Evolutionary conservation across 768 basidiomycete species (phyloP), one percentile per base, ranked within the genome.

Genomic region (Xerocomellus chrysenteron): DNA sequence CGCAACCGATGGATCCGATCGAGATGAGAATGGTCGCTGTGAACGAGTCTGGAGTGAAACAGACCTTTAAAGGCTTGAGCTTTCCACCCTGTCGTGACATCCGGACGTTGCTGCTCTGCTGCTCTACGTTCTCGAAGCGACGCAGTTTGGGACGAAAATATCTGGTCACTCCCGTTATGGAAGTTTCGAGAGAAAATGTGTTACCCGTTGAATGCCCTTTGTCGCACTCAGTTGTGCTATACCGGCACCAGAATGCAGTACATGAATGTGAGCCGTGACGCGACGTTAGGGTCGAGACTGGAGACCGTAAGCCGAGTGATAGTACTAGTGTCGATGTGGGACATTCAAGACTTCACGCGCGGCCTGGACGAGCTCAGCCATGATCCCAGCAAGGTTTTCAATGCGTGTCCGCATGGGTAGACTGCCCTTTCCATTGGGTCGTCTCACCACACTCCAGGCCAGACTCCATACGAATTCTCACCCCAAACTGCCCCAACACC

Each of bases 51-150:
- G 40, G 30, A 45, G 16, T 9, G n/a, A n/a, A 8, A 54, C 44
- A 32, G 35, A 57, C 91, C 90, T 93, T 93, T 62, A 93, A 74
- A 51, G 92, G 92, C 81, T 94, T 94, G 51, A 87, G 67, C 75
- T 94, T 93, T 68, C 91, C 92, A 59, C 88, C 90, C 78, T 90
- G 86, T 76, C 89, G 82, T 46, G 70, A 72, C 70, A 71, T 71
- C 24, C 19, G 14, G 47, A 39, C 28, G 65, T n/a, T 54, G 46
- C n/a, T 49, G 49, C 6, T 36, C 26, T 3, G 5, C 26, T 5
- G n/a, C n/a, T n/a, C n/a, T n/a, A n/a, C n/a, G n/a, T n/a, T n/a
- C n/a, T n/a, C n/a, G n/a, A n/a, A n/a, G n/a, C n/a, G n/a, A 19
- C 3, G 12, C 19, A 45, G 42, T 60, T 64, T 47, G 5, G 21